Conservation (phyloP, 2,329 filamentous ascomycete genomes). For the Sphaerulina vaccinii region DNA sequence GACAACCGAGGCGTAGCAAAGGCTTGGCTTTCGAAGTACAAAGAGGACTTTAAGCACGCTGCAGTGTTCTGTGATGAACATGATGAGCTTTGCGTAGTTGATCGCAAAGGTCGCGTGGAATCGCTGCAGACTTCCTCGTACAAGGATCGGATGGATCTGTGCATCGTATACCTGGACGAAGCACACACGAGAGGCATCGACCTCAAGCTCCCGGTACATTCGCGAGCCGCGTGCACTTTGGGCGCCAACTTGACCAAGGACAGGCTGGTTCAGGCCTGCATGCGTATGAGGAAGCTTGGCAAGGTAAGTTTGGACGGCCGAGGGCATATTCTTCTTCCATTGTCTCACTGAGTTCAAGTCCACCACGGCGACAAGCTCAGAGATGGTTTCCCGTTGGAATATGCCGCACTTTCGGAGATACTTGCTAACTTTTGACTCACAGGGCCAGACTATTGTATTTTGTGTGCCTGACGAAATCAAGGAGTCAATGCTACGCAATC, state of each 20-base stretch:
- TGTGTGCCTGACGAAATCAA: slow-evolving; percentile 60
- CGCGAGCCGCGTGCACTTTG: slow-evolving; percentile 66
- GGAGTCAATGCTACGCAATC: slow-evolving; percentile 46
- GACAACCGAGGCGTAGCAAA: slow-evolving; percentile 57
- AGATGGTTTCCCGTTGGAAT: too few relatives aligned
- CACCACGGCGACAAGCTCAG: too few relatives aligned
- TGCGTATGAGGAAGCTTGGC: slow-evolving; percentile 68
- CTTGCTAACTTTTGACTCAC: too few relatives aligned
- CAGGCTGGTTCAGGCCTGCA: slow-evolving; percentile 66
- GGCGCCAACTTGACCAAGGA: slow-evolving; percentile 68
- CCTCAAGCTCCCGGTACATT: slow-evolving; percentile 57
- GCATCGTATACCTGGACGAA: slow-evolving; percentile 69
- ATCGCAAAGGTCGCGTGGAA: slow-evolving; percentile 49
- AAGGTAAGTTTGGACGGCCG: too few relatives aligned
- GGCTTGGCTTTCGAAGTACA: slow-evolving; percentile 51
- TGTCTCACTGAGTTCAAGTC: too few relatives aligned
- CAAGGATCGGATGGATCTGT: slow-evolving; percentile 54
- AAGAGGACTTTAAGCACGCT: slow-evolving; percentile 38
- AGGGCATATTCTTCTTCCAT: too few relatives aligned
- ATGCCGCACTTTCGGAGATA: too few relatives aligned
- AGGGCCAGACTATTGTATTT: slow-evolving; percentile 66
- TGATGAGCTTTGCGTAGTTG: slow-evolving; percentile 56
- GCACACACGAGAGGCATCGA: slow-evolving; percentile 70
- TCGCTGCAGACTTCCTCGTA: slow-evolving; percentile 60
- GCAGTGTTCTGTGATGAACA: slow-evolving; percentile 59